These are phyloP conservation scores for Boehmeria nivea DNA, from an alignment of 306 rosid species.

Conservation along the genomic window DNA sequence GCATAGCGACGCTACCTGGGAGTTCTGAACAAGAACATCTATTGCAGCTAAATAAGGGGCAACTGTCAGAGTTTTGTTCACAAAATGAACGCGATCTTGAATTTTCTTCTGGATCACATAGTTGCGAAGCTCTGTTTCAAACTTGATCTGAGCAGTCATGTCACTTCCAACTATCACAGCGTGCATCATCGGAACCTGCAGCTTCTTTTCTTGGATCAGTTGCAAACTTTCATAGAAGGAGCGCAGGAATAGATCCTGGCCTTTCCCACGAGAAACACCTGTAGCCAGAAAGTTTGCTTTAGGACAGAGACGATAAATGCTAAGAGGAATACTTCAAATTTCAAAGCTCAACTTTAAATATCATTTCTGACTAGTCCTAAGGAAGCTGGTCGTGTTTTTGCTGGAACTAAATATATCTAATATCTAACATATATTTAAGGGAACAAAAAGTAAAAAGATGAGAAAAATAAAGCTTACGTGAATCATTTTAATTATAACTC, in stretches of 20 bases:
- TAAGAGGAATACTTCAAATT: background rate
- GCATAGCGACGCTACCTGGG: conserved; percentile 54
- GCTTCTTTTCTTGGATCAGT: conserved; percentile 65
- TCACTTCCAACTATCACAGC: conserved; percentile 95
- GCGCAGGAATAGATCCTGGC: conserved; percentile 84
- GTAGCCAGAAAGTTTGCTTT: conserved; percentile 1
- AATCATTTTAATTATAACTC: no score
- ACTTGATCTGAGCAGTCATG: conserved; percentile 70
- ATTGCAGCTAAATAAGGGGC: conserved; percentile 91
- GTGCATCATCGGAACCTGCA: conserved; percentile 78
- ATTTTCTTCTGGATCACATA: conserved; percentile 62
- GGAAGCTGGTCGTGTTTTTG: no score
- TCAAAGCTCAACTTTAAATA: no score
- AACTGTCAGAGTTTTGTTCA: conserved; percentile 86
- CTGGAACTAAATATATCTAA: no score
- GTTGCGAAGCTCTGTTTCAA: conserved; percentile 65
- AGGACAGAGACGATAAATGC: background rate
- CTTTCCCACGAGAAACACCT: conserved; percentile 98
- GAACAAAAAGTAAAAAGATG: background rate
- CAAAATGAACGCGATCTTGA: conserved; percentile 81
- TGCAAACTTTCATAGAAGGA: conserved; percentile 66
- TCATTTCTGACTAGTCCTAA: no score
- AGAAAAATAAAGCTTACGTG: no score
- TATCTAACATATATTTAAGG: no score
- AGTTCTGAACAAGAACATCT: conserved; percentile 95